Evolutionary conservation across 2,329 filamentous ascomycete species (phyloP).

Genomic region (Tricladium varicosporioides): DNA sequence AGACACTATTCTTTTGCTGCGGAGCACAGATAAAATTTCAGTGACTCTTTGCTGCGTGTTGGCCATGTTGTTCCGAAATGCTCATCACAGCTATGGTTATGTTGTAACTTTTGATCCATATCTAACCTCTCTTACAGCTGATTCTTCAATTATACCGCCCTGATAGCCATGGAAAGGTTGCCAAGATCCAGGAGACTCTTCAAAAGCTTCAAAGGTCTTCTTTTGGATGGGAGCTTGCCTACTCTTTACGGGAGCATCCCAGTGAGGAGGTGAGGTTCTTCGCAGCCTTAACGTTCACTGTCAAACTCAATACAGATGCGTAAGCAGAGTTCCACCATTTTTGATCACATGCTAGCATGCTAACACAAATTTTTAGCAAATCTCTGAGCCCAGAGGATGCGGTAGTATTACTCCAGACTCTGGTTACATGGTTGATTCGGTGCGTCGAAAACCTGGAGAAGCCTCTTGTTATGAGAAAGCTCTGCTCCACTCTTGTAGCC

Average conservation of each 20-base stretch:
- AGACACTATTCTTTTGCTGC: neutral
- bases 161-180: slow-evolving; percentile 39
- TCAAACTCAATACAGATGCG: slow-evolving; percentile 94
- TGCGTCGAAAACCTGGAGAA: slow-evolving; percentile 52
- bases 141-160: slow-evolving; percentile 51
- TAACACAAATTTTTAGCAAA: slow-evolving; percentile 35
- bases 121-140: slow-evolving; percentile 34
- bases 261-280: slow-evolving; percentile 85
- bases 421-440: slow-evolving; percentile 61
- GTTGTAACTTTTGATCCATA: neutral
- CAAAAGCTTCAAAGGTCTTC: slow-evolving; percentile 76
- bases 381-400: slow-evolving; percentile 48
- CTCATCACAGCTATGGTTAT: neutral
- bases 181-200: slow-evolving; percentile 68
- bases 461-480: slow-evolving; percentile 66
- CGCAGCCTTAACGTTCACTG: slow-evolving; percentile 85
- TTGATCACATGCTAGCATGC: slow-evolving; percentile 2
- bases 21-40: neutral
- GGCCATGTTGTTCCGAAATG: too few relatives aligned
- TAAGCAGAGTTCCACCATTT: slow-evolving; percentile 36
- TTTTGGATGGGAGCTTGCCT: slow-evolving; percentile 82
- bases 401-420: slow-evolving; percentile 55
- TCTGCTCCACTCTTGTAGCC: slow-evolving; percentile 73
- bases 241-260: slow-evolving; percentile 66
- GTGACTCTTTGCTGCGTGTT: neutral